Base-by-base conservation (phyloP, 345 rosid species). In the Anastatica hierochuntica region DNA sequence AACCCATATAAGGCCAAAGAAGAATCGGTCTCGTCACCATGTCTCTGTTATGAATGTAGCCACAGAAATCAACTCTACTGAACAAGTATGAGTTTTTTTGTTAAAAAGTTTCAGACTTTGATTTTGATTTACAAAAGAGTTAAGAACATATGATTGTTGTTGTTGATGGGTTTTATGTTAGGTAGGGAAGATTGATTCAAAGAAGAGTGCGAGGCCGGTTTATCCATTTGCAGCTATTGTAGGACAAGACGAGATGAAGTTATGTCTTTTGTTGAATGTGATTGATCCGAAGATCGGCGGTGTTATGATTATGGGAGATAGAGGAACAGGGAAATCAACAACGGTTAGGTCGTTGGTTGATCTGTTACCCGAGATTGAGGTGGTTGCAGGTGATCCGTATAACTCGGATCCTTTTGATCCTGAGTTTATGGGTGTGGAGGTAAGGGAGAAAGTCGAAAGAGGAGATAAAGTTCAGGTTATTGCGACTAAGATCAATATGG, bases 241-340 rank as follows among this genome's bases (percentile, higher is more conserved):
- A 27, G 98, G 98, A 30, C 95, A 92, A 69, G 98, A 92, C 68
- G 98, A 92, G 83, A 88, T 92, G 98, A 92, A 92, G 66, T 36
- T 88, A 8, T 92, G 98, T 65, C 96, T 92, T 56, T 36, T 92
- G 54, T 56, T 90, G 43, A 87, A 87, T 56, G 98, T 92, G 63
- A 92, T 87, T 19, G 98, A 92, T 71, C 96, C 96, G 19, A 84
- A 84, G 84, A 87, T 87, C 56, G 96, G 98, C 42, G 96, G 96
- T 49, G 96, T 90, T 30, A 87, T 90, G 96, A 90, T 90, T 24
- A 90, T 90, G 98, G 98, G 96, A 16, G 96, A 86, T 60, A 79
- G 96, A 67, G 96, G 98, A 53, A 87, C 96, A 0, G 96, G 98
- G 19, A 87, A 90, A 70, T 84, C 98, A 24, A 92, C 96, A 6